Evolutionary conservation across 768 basidiomycete genomes (phyloP), one percentile per base, ranked within the genome.

Genomic region (Lactarius hengduanensis): DNA sequence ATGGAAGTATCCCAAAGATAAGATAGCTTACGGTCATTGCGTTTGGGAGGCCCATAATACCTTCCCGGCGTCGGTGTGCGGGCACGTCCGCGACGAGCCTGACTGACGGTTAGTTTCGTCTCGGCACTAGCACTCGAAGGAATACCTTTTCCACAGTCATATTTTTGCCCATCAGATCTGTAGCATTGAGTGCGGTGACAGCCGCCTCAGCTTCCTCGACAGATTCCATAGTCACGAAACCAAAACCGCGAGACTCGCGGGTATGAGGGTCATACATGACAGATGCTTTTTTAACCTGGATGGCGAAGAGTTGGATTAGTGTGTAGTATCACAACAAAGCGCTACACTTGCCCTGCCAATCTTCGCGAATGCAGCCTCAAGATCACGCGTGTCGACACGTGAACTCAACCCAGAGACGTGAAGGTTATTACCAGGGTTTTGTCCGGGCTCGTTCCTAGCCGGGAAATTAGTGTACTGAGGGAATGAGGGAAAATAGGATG

Each of bases 31-130:
- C 89, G 76, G 68, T 89, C 88, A 66, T 80, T 78, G 45, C 91
- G 84, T 79, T 96, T 94, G 54, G 94, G 92, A 57, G 94, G 93
- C 0, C 94, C 96, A 69, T 92, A 93, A 83, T 99, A 99, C 61
- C 90, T 80, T 32, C 96, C 96, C 3, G 96, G 96, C 7, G 96
- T 99, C 3, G 96, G 91, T 15, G 94, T 92, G 70, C 94, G 83
- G 20, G 93, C 94, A 68, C 94, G 89, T 63, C 90, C 94, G 70
- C 93, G 89, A 59, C 93, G 90, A 70, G 94, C 94, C 92, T 93
- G 66, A 64, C 8, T 10, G 28, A 36, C 1, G 15, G 32, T 62
- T 30, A 60, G 59, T 16, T 16, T 20, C 2, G 36, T 41, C 28
- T n/a, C 34, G 34, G 28, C 9, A 43, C n/a, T 38, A 2, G 34